Conservation (phyloP, 1,284 basidiomycete genomes). For the Sparassis latifolia region DNA sequence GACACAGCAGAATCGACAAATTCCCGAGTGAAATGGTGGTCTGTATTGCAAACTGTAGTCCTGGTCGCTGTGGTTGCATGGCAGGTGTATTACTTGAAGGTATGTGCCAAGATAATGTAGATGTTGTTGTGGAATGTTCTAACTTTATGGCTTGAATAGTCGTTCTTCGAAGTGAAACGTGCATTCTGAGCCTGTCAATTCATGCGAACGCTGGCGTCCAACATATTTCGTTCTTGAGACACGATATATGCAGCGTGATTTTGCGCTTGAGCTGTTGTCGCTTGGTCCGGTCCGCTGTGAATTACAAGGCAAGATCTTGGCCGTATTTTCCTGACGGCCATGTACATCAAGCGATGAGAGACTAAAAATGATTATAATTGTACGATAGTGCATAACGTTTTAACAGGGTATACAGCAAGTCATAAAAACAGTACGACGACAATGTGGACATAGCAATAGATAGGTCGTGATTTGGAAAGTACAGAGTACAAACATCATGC, state of each 20-base stretch:
- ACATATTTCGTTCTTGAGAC: not conserved
- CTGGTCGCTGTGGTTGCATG: slow-evolving; percentile 89
- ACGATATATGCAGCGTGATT: too few species aligned
- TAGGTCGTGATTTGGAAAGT: slow-evolving; percentile 1
- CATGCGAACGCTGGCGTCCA: not conserved
- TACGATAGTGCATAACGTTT: slow-evolving; percentile 5
- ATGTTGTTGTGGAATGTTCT: slow-evolving; percentile 3
- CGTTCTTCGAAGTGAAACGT: slow-evolving; percentile 93
- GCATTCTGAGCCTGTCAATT: slow-evolving; percentile 52
- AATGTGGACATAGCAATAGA: slow-evolving; percentile 6
- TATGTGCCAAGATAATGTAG: slow-evolving; percentile 28
- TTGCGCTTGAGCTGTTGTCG: too few species aligned
- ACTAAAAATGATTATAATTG: not conserved
- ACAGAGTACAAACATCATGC: not conserved
- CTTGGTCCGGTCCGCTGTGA: too few species aligned
- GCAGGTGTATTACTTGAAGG: slow-evolving; percentile 98
- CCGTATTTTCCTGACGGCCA: too few species aligned
- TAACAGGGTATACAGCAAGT: slow-evolving; percentile 13
- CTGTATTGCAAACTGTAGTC: slow-evolving; percentile 83
- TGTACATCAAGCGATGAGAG: not conserved
- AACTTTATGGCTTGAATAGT: slow-evolving; percentile 31
- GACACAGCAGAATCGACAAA: slow-evolving; percentile 96
- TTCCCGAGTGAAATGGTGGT: slow-evolving; percentile 98
- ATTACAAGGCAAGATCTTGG: too few species aligned
- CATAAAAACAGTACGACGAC: slow-evolving; percentile 7